A percentile compares a stretch with the other conserved stretches of the same genome.
Evolutionary conservation across 2,329 filamentous ascomycete genomes (phyloP).

Genomic region (Davidsoniella australis): DNA sequence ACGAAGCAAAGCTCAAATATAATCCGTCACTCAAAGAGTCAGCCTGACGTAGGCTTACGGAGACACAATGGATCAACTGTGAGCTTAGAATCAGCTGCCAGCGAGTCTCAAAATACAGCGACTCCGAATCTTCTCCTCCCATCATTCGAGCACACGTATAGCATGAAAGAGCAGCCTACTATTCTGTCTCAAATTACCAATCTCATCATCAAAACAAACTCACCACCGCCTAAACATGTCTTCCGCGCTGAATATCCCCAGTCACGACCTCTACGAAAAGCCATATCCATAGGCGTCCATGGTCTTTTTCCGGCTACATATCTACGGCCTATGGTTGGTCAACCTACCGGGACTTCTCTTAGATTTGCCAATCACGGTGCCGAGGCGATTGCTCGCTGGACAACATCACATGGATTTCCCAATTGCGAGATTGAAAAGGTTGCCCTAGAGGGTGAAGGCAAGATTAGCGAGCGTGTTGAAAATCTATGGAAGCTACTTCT

Average conservation of each 20-base stretch:
- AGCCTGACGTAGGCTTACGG: slow-evolving; percentile 1
- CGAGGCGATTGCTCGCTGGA: slow-evolving; percentile 69
- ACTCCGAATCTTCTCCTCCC: slow-evolving; percentile 49
- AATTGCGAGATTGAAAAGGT: slow-evolving; percentile 83
- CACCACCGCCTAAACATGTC: slow-evolving; percentile 48
- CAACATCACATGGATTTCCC: slow-evolving; percentile 51
- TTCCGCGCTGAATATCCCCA: slow-evolving; percentile 50
- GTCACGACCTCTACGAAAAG: slow-evolving; percentile 50
- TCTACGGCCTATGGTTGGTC: slow-evolving; percentile 78
- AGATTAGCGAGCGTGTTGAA: slow-evolving; percentile 75
- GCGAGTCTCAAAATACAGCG: slow-evolving; percentile 18
- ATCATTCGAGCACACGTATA: slow-evolving; percentile 52
- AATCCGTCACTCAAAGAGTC: slow-evolving; percentile 13
- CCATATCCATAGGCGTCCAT: slow-evolving; percentile 85
- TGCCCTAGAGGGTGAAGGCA: slow-evolving; percentile 84
- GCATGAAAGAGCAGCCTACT: slow-evolving; percentile 47
- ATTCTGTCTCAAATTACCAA: slow-evolving; percentile 49
- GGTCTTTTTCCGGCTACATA: slow-evolving; percentile 81
- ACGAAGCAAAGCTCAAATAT: slow-evolving; percentile 16
- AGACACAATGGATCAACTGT: not conserved
- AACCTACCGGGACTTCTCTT: slow-evolving; percentile 88
- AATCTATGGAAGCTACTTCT: slow-evolving; percentile 86
- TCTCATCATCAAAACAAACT: slow-evolving; percentile 31
- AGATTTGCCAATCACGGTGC: slow-evolving; percentile 81
- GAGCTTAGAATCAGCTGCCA: slow-evolving; percentile 3